Base-by-base conservation (phyloP, 257 asterid genomes). In the Nicotiana otophora region DNA sequence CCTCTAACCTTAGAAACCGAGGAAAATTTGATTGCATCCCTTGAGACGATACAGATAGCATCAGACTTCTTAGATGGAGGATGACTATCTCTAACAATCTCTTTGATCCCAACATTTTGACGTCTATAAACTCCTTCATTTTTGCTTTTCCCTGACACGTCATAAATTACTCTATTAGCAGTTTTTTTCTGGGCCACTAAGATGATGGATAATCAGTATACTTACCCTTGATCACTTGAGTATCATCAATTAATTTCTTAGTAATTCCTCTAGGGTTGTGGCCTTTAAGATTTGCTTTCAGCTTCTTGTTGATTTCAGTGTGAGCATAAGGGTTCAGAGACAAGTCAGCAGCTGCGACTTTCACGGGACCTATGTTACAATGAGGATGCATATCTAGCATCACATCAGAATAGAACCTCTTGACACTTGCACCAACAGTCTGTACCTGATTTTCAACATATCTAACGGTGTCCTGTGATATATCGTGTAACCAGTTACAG, bases 341-440 rank as follows among this genome's bases (percentile, higher is more conserved):
- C 75, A 85, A 81, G 84, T 94, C 90, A n/a, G 84, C 88, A 36
- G 92, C 83, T 53, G 92, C 85, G 33, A 84, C 84, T 85, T 87
- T 90, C 81, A 83, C 92, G 1, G 93, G 93, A 85, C 88, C 90
- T 19, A 80, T 84, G 64, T 83, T 81, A 64, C 92, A 89, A 33
- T 87, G 77, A 61, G 92, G 91, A 36, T 79, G 83, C 81, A 93
- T 69, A 89, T 93, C 98, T 86, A 89, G 87, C 93, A 95, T 84
- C 68, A 92, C 90, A 76, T 95, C 97, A 55, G 93, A 83, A 84
- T 89, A 95, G 88, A 95, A 93, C 82, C 88, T 93, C 93, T 91
- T 93, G 54, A 91, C 95, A 54, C 91, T 91, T 23, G 80, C 88
- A 60, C 97, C 92, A 46, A 92, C 97, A 85, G 90, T 93, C 85